Percentiles rank a stretch among this genome's conserved stretches.
Evolutionary conservation across 345 rosid species (phyloP).

Genomic region (Euphorbia pulcherrima): DNA sequence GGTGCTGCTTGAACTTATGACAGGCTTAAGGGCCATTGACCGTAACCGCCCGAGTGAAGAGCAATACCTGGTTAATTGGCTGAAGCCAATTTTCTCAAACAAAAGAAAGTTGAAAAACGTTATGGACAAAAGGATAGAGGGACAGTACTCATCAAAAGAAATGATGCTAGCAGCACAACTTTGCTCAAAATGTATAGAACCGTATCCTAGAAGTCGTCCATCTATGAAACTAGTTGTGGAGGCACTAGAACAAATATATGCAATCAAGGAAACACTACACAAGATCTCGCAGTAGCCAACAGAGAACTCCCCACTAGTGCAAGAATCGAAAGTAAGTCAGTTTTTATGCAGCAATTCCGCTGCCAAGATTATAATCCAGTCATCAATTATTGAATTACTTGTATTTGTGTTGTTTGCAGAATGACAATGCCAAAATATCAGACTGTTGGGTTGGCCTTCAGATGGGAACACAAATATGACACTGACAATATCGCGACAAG

Average conservation of each 20-base stretch:
- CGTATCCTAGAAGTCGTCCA: conserved; percentile 51
- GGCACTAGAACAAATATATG: conserved; percentile 46
- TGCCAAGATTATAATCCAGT: too few species aligned
- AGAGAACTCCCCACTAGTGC: too few species aligned
- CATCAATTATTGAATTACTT: too few species aligned
- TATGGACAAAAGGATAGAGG: conserved; percentile 48
- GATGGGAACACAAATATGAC: too few species aligned
- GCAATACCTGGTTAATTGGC: conserved; percentile 52
- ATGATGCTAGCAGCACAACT: conserved; percentile 45
- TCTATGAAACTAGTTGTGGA: conserved; percentile 53
- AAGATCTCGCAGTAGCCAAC: too few species aligned
- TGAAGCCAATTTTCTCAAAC: conserved; percentile 38
- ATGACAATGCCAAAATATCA: too few species aligned
- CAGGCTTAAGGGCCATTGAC: conserved; percentile 51
- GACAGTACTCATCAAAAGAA: conserved; percentile 47
- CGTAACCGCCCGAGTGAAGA: conserved; percentile 32
- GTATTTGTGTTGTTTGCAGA: too few species aligned
- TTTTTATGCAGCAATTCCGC: too few species aligned
- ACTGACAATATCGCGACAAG: too few species aligned
- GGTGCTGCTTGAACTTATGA: conserved; percentile 54
- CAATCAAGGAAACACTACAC: conserved; percentile 27
- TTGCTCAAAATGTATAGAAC: conserved; percentile 36
- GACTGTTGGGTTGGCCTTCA: too few species aligned
- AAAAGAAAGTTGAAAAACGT: conserved; percentile 37
- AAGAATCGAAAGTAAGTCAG: too few species aligned